Evolutionary conservation across 257 asterid genomes (phyloP).

Genomic region (Ilex aquifolium): DNA sequence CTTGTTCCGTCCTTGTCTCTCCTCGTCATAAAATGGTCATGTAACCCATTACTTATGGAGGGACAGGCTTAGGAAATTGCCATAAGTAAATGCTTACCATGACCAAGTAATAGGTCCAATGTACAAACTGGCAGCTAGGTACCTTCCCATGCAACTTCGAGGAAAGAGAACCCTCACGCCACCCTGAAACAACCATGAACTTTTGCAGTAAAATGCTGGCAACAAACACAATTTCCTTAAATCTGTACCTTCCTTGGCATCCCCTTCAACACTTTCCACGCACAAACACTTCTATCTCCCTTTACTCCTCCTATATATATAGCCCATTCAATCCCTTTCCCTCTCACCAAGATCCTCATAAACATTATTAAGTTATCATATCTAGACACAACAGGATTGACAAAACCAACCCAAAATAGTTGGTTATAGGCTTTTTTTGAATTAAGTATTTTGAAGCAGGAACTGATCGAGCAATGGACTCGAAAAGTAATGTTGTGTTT

Average conservation of each 20-base stretch:
- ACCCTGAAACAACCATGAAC: slow-evolving; percentile 15
- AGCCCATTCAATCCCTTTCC: background rate
- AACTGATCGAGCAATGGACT: background rate
- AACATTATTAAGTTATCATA: background rate
- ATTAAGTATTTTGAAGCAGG: background rate
- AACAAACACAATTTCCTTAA: slow-evolving; percentile 12
- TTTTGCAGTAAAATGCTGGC: slow-evolving; percentile 8
- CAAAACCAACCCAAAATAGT: no score
- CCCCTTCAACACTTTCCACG: slow-evolving; percentile 16
- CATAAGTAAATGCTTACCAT: background rate
- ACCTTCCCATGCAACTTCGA: slow-evolving; percentile 51
- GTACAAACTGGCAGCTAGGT: background rate
- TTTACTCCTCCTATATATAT: slow-evolving; percentile 8
- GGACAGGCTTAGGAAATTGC: no score
- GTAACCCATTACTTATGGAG: no score
- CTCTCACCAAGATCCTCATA: slow-evolving; percentile 2
- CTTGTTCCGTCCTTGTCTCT: no score
- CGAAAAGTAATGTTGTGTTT: slow-evolving; percentile 22
- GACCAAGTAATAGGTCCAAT: slow-evolving; percentile 6
- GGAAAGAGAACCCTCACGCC: slow-evolving; percentile 11
- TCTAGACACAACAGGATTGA: background rate
- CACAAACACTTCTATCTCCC: slow-evolving; percentile 8
- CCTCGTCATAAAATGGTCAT: no score
- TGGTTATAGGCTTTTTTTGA: no score
- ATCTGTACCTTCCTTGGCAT: slow-evolving; percentile 22